Base-by-base conservation (phyloP, 495 filamentous ascomycete genomes). In the Letharia lupina region DNA sequence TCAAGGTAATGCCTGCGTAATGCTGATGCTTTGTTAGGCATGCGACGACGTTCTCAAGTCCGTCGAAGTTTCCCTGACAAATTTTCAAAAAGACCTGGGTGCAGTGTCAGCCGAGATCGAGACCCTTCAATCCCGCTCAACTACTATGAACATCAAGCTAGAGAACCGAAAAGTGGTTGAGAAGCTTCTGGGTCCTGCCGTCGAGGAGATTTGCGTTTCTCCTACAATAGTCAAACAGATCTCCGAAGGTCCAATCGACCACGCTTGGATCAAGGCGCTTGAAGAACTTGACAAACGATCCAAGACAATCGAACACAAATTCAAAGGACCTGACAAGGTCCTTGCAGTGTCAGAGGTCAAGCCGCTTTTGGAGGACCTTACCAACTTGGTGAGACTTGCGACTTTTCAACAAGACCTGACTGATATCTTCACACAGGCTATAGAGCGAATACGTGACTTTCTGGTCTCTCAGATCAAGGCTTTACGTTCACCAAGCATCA, bases 21-120 rank as follows among this genome's bases (percentile, higher is more conserved):
- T 10, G 20, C 28, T 65, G 45, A 61, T 61, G n/a, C 23, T 16
- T 57, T 48, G 35, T 33, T 74, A 82, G 74, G 89, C 90, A 40
- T 98, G 94, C 74, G 93, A 98, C 75, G 89, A 96, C 70, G 91
- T 98, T 52, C 85, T 97, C 50, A 89, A 86, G 72, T 96, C 95
- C 2, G 93, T 98, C 58, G 93, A 98, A 76, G 83, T 83, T 23
- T 97, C 96, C 72, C 77, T 98, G 60, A 89, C 90, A 54, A 91
- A 88, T 72, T 98, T 98, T 71, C 91, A 93, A 76, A 89, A 88
- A 60, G 94, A 98, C 74, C 81, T 98, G 18, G 92, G 91, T 5
- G 83, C 84, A 3, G 95, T 98, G 9, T 96, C 94, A 12, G 86
- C 90, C 5, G 94, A 98, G 72, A 98, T 98, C 39, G 95, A 98